Base-by-base conservation (phyloP, 352 stramenopile genomes). In the Phytophthora ohioensis region DNA sequence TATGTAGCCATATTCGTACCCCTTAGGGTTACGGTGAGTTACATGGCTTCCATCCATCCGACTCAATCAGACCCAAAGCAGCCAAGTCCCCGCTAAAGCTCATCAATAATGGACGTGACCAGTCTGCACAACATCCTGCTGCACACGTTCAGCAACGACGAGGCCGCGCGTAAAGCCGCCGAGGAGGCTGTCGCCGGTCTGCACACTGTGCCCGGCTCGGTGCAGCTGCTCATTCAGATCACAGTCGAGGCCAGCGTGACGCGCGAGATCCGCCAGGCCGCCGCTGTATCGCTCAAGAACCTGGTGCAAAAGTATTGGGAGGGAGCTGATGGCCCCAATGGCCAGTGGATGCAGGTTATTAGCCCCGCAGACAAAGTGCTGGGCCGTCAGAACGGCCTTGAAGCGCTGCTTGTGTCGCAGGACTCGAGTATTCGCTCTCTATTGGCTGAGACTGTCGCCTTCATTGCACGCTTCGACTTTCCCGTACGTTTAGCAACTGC, bases 221-320 rank as follows among this genome's bases (percentile, higher is more conserved):
- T 95, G 56, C 82, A 91, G 78, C 75, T 95, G 68, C 84, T 96
- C 17, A 79, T 94, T 46, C 86, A 95, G 81, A 90, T 94, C 71
- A 85, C 88, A 3, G 84, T 90, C 46, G 85, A 91, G 64, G 75
- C 83, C 52, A 80, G 69, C 21, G 87, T 94, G 48, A 85, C 85
- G 47, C 84, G 81, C 48, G 88, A 95, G 64, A 90, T 99, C 48
- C 89, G 96, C 45, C 95, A 98, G 73, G 96, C 94, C 13, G 95
- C 94, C 34, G 92, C 94, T 48, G 97, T 99, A 73, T 91, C 96
- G 75, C 82, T 98, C 38, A 99, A 99, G 81, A 99, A 99, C 81
- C 87, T 98, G 32, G 97, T 98, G 63, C 84, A 97, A 35, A 97
- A 98, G 82, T 97, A 97, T 68, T 99, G 96, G 96, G 88, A 97